Evolutionary conservation across 2,329 filamentous ascomycete genomes (phyloP).

Genomic region (Xylariaceae sp.): DNA sequence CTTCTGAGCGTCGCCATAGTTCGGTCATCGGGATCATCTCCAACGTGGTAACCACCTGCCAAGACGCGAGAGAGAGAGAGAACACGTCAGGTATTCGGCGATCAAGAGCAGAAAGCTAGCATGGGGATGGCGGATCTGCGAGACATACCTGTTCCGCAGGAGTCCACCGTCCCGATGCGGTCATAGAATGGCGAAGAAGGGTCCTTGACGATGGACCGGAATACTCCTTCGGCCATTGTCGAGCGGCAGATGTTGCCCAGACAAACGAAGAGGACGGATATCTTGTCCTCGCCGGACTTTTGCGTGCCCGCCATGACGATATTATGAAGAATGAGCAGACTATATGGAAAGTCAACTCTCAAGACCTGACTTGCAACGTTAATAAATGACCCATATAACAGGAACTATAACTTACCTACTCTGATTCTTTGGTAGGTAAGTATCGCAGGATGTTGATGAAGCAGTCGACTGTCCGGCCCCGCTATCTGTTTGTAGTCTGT

Average conservation of each 20-base stretch:
- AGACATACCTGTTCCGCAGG: slow-evolving; percentile 68
- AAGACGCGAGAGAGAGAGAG: neutral
- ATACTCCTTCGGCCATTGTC: slow-evolving; percentile 94
- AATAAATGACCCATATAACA: neutral
- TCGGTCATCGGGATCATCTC: slow-evolving; percentile 70
- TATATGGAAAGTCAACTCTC: neutral
- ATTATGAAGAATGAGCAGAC: neutral
- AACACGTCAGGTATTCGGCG: neutral
- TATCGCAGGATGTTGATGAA: neutral
- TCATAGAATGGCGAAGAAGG: slow-evolving; percentile 48
- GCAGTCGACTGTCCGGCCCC: neutral
- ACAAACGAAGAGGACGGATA: slow-evolving; percentile 89
- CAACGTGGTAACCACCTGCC: slow-evolving; percentile 72
- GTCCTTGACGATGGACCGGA: slow-evolving; percentile 63
- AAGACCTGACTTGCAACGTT: neutral
- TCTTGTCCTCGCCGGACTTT: slow-evolving; percentile 20
- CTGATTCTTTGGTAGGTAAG: neutral
- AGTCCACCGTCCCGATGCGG: slow-evolving; percentile 68
- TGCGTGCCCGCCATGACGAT: slow-evolving; percentile 12
- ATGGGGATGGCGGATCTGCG: neutral
- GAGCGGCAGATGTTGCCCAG: slow-evolving; percentile 93
- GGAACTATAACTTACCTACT: no score
- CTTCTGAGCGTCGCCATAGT: slow-evolving; percentile 72
- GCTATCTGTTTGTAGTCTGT: neutral
- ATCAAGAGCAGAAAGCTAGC: neutral